Conservation (phyloP, 73 alveolate genomes). For the Stentor roeselii region DNA sequence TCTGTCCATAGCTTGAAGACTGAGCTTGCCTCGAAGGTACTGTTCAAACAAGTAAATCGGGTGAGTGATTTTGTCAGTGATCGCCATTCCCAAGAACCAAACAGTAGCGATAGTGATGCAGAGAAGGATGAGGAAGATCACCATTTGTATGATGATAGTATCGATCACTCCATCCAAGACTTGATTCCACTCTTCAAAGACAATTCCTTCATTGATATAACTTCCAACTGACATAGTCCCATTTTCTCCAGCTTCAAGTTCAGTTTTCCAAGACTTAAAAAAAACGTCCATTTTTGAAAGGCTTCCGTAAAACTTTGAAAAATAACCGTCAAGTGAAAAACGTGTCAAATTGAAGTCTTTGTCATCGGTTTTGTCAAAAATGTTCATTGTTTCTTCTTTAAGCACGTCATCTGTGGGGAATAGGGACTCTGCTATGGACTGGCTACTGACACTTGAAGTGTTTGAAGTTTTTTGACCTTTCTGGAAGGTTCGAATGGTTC, state of each 20-base stretch:
- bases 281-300: not conserved
- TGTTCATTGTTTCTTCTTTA: not conserved
- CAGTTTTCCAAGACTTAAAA: not conserved
- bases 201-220: not conserved
- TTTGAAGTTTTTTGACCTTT: too few species aligned
- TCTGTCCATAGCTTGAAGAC: not conserved
- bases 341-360: too few species aligned
- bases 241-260: not conserved
- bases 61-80: not conserved
- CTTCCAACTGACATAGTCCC: not conserved
- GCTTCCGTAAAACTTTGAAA: not conserved
- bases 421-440: not conserved
- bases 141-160: not conserved
- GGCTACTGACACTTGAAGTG: not conserved
- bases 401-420: not conserved
- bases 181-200: not conserved
- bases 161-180: not conserved
- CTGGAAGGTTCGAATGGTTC: not conserved
- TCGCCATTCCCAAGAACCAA: not conserved
- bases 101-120: conserved; percentile 1
- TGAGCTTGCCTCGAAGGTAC: not conserved
- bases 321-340: not conserved
- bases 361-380: not conserved
- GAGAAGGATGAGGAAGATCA: not conserved
- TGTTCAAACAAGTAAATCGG: not conserved